These are phyloP conservation scores for Alnus rubra DNA, from an alignment of 306 rosid genomes.

Conservation along the genomic window DNA sequence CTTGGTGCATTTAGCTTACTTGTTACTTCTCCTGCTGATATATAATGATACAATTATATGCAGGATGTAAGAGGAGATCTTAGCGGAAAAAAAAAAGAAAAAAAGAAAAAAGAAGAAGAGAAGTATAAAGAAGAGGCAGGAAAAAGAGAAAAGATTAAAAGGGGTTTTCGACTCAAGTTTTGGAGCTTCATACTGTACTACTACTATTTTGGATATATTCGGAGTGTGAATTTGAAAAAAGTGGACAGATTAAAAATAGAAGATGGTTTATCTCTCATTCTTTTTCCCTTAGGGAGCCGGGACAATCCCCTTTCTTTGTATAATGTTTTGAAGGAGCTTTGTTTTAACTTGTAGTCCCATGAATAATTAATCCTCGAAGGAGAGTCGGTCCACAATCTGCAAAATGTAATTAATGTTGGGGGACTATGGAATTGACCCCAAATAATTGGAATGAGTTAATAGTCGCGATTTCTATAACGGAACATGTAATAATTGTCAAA, in stretches of 20 bases:
- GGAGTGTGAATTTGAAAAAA: conserved; percentile 21
- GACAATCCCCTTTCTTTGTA: conserved; percentile 36
- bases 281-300: conserved; percentile 32
- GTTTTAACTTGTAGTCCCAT: not conserved
- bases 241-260: conserved; percentile 28
- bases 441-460: not conserved
- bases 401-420: not conserved
- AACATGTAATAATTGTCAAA: no score
- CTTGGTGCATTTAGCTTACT: conserved; percentile 21
- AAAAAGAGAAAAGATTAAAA: not conserved
- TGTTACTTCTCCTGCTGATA: conserved; percentile 4
- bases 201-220: conserved; percentile 19
- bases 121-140: conserved; percentile 5
- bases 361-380: not conserved
- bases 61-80: conserved; percentile 43
- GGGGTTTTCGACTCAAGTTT: conserved; percentile 21
- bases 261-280: conserved; percentile 28
- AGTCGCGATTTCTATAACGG: no score
- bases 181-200: conserved; percentile 33
- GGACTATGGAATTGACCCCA: not conserved
- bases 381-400: not conserved
- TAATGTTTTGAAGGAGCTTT: conserved; percentile 33
- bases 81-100: conserved; percentile 27
- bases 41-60: conserved; percentile 24
- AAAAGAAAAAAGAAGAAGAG: conserved; percentile 24